Percentiles rank a stretch among this genome's conserved stretches.
Conservation (phyloP, 2,329 filamentous ascomycete genomes). For the Aspergillus niger region DNA sequence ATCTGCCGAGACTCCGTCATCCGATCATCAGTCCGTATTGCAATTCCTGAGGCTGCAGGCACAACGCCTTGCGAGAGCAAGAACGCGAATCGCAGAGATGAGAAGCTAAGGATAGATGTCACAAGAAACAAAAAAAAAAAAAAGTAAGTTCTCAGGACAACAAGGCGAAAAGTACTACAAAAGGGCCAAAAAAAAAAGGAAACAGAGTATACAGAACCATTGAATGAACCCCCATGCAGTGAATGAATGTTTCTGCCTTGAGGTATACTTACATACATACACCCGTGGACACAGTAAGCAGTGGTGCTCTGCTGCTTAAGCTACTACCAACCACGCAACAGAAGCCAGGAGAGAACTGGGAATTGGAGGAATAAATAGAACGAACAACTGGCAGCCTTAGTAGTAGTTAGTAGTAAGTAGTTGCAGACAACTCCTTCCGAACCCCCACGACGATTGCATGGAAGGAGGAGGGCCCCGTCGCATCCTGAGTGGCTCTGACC, state of each 20-base stretch:
- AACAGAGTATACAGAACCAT: neutral
- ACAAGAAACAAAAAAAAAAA: neutral
- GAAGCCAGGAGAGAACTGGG: too few relatives aligned
- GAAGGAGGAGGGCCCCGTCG: neutral
- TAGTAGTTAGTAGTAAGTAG: neutral
- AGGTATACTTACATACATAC: neutral
- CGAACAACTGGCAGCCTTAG: neutral
- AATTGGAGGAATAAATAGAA: neutral
- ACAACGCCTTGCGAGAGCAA: neutral
- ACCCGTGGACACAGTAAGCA: neutral
- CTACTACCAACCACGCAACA: too few relatives aligned
- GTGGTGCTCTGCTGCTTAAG: too few relatives aligned
- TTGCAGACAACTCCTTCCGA: neutral
- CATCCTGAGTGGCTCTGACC: neutral
- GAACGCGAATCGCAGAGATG: neutral
- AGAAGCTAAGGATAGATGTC: neutral
- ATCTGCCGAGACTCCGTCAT: slow-evolving; percentile 1
- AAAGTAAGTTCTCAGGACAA: neutral
- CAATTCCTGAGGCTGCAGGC: neutral
- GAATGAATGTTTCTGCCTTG: slow-evolving; percentile 2
- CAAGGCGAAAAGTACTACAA: too few relatives aligned
- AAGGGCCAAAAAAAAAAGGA: neutral
- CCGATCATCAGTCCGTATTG: slow-evolving; percentile 2
- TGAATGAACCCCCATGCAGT: too few relatives aligned
- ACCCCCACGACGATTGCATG: slow-evolving; percentile 2